Percentiles rank a stretch among this genome's conserved stretches.
These are phyloP conservation scores for Waitea zeae DNA, from an alignment of 1,284 basidiomycete species.

Conservation along the genomic window DNA sequence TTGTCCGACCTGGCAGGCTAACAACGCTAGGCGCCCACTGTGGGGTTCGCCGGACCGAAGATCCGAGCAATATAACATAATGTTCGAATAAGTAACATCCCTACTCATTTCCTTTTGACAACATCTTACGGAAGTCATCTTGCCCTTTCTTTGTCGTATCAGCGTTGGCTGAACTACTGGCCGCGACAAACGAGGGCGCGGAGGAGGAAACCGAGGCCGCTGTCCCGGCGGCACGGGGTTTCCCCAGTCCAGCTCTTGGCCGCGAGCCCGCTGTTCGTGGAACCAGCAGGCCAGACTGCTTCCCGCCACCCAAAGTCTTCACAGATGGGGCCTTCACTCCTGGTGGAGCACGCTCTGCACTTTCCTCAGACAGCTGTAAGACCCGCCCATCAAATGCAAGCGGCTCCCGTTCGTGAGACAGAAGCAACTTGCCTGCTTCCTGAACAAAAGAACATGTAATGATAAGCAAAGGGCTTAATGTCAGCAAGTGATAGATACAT, in stretches of 20 bases:
- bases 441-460: slow-evolving; percentile 14
- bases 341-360: too few relatives aligned
- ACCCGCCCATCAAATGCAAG: slow-evolving; percentile 45
- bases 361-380: slow-evolving; percentile 40
- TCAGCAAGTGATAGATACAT: slow-evolving; percentile 12
- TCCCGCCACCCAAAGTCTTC: too few relatives aligned
- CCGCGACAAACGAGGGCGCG: background rate
- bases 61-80: too few relatives aligned
- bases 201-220: background rate
- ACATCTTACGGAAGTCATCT: slow-evolving; percentile 70
- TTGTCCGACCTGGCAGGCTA: too few relatives aligned
- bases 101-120: slow-evolving; percentile 12
- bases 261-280: slow-evolving; percentile 44
- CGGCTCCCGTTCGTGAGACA: slow-evolving; percentile 49
- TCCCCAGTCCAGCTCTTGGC: slow-evolving; percentile 53
- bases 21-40: too few relatives aligned
- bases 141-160: slow-evolving; percentile 30
- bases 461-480: background rate
- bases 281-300: slow-evolving; percentile 36
- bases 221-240: slow-evolving; percentile 17
- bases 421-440: slow-evolving; percentile 66
- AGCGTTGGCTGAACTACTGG: too few relatives aligned
- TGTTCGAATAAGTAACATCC: too few relatives aligned
- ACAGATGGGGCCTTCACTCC: too few relatives aligned
- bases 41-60: too few relatives aligned